Conservation (phyloP, 441 rosid species). For the Manihot esculenta region DNA sequence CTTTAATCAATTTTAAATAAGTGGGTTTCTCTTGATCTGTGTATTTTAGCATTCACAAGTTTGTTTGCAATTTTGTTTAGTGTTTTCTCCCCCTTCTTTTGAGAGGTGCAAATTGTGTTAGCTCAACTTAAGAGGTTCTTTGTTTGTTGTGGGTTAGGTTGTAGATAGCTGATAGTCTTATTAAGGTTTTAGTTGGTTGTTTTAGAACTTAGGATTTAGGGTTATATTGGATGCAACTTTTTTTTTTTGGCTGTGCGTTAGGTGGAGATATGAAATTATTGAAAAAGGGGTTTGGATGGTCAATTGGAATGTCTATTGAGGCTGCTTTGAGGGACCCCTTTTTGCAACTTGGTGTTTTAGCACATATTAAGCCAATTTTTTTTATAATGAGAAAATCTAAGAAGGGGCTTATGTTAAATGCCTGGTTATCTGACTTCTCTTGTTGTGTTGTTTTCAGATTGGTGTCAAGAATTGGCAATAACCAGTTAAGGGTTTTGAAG, state of each 20-base stretch:
- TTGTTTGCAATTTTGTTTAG: background rate
- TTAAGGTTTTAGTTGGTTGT: background rate
- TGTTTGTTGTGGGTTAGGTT: background rate
- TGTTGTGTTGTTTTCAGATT: slow-evolving; percentile 23
- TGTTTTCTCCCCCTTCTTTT: too few species aligned
- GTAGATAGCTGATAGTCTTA: background rate
- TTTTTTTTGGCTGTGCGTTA: background rate
- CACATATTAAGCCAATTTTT: background rate
- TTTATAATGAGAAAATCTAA: background rate
- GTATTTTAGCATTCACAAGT: background rate
- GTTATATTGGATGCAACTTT: background rate
- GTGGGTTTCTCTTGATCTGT: background rate
- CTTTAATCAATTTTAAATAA: background rate
- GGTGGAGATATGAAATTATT: background rate
- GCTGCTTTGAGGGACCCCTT: background rate
- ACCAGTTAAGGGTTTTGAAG: slow-evolving; percentile 10
- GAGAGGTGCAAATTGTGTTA: too few species aligned
- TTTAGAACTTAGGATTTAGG: background rate
- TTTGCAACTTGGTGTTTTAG: too few species aligned
- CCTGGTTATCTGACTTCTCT: slow-evolving; percentile 20
- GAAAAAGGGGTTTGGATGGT: background rate
- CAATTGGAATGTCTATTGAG: background rate
- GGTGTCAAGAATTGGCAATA: slow-evolving; percentile 17
- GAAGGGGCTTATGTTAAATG: background rate
- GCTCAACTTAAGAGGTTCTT: background rate